Conservation (phyloP, 2,329 filamentous ascomycete genomes). For the Herpomyces periplanetae region DNA sequence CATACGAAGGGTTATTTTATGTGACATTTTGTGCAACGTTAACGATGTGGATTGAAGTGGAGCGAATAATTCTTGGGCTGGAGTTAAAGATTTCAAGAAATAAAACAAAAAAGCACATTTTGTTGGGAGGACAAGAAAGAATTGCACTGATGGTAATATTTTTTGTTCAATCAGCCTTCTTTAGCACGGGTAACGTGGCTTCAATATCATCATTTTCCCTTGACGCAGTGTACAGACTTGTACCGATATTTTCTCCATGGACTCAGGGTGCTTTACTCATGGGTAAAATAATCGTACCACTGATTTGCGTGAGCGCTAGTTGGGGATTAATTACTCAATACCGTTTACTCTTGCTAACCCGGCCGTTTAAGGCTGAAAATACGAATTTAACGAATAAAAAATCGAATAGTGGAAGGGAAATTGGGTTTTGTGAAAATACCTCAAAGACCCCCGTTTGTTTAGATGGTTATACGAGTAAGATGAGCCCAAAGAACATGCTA, state of each 20-base stretch:
- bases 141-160: slow-evolving; percentile 82
- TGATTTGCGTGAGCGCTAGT: slow-evolving; percentile 62
- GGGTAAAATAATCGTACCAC: slow-evolving; percentile 66
- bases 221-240: slow-evolving; percentile 47
- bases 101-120: slow-evolving; percentile 9
- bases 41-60: slow-evolving; percentile 61
- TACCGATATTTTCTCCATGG: slow-evolving; percentile 78
- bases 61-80: too few species aligned
- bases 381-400: too few species aligned
- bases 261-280: slow-evolving; percentile 53
- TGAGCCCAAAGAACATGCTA: too few species aligned
- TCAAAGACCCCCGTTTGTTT: too few species aligned
- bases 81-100: slow-evolving; percentile 6
- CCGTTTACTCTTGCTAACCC: slow-evolving; percentile 45
- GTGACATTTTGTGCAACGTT: slow-evolving; percentile 47
- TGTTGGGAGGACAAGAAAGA: slow-evolving; percentile 37
- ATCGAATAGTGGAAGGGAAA: too few species aligned
- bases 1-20: slow-evolving; percentile 88
- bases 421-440: too few species aligned
- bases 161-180: slow-evolving; percentile 75
- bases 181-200: slow-evolving; percentile 80
- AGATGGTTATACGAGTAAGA: too few species aligned
- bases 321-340: slow-evolving; percentile 64
- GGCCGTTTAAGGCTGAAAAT: too few species aligned
- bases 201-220: slow-evolving; percentile 74